phyloP scores from a whole-genome alignment of 1,284 basidiomycete genomes.

The Pseudozyma thailandica region DNA sequence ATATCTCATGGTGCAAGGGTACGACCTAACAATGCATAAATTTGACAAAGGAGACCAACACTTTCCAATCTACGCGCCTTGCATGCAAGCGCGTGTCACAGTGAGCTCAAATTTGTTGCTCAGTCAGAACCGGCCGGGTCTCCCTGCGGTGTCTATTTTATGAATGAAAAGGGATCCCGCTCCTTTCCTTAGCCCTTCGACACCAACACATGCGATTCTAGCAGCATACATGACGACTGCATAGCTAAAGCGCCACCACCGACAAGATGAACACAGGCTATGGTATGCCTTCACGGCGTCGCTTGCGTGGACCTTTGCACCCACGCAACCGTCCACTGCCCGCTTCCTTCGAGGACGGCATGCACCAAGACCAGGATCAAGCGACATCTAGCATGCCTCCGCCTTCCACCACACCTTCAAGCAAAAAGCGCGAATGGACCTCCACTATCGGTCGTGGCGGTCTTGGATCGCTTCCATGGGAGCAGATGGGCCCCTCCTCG shows the following conservation, averaged over 20 bases:
- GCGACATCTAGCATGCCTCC: conserved; percentile 18
- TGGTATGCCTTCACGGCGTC: conserved; percentile 37
- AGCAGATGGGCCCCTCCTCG: conserved; percentile 31
- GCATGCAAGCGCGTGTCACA: conserved; percentile 1
- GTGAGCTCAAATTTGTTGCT: conserved; percentile 3
- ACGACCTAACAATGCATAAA: too few species aligned
- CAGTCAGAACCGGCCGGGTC: neutral
- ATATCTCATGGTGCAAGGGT: too few species aligned
- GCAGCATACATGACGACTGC: neutral
- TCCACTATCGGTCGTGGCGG: conserved; percentile 27
- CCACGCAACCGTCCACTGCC: conserved; percentile 26
- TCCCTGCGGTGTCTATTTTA: neutral
- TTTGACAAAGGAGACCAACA: conserved; percentile 7
- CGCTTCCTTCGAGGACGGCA: conserved; percentile 8
- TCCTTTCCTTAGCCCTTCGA: neutral
- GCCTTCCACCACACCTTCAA: conserved; percentile 8
- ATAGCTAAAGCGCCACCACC: neutral
- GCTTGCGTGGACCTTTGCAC: conserved; percentile 34
- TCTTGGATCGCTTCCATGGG: conserved; percentile 29
- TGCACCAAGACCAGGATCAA: neutral
- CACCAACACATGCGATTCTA: neutral
- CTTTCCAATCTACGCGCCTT: conserved; percentile 16
- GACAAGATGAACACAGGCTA: conserved; percentile 41
- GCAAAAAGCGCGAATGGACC: conserved; percentile 39
- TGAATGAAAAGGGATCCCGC: neutral